These are phyloP conservation scores for Phytophthora fragariae DNA, from an alignment of 352 stramenopile genomes.

Conservation along the genomic window DNA sequence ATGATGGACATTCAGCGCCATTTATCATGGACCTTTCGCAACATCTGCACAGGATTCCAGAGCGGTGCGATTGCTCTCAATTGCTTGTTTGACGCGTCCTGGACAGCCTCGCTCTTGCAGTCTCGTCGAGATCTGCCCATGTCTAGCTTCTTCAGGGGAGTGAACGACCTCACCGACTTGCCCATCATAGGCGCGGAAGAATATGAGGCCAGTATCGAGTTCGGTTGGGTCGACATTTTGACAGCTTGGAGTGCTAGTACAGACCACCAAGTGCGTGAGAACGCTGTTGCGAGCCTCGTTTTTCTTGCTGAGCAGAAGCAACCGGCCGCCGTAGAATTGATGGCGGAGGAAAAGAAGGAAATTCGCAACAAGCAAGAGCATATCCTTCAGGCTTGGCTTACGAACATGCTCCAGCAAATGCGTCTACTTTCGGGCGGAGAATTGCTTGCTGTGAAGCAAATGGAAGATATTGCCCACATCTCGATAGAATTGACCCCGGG, in stretches of 20 bases:
- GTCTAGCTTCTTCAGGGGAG: slow-evolving; percentile 63
- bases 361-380: slow-evolving; percentile 56
- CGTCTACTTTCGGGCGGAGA: slow-evolving; percentile 64
- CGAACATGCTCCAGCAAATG: slow-evolving; percentile 79
- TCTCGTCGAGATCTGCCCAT: slow-evolving; percentile 71
- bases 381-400: slow-evolving; percentile 83
- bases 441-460: slow-evolving; percentile 78
- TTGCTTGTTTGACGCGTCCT: slow-evolving; percentile 49
- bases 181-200: slow-evolving; percentile 79
- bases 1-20: slow-evolving; percentile 42
- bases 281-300: slow-evolving; percentile 75
- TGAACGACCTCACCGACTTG: slow-evolving; percentile 71
- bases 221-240: slow-evolving; percentile 86
- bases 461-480: slow-evolving; percentile 77
- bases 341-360: slow-evolving; percentile 16
- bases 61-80: slow-evolving; percentile 53
- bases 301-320: slow-evolving; percentile 60
- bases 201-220: slow-evolving; percentile 76
- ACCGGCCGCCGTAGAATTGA: neutral
- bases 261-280: slow-evolving; percentile 60
- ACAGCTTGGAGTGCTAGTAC: slow-evolving; percentile 74
- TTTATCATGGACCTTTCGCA: slow-evolving; percentile 59
- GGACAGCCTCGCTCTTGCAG: slow-evolving; percentile 55
- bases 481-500: slow-evolving; percentile 80
- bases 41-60: slow-evolving; percentile 72